phyloP scores from a whole-genome alignment of 2,329 filamentous ascomycete species.

The Pleoardoris graminearum region DNA sequence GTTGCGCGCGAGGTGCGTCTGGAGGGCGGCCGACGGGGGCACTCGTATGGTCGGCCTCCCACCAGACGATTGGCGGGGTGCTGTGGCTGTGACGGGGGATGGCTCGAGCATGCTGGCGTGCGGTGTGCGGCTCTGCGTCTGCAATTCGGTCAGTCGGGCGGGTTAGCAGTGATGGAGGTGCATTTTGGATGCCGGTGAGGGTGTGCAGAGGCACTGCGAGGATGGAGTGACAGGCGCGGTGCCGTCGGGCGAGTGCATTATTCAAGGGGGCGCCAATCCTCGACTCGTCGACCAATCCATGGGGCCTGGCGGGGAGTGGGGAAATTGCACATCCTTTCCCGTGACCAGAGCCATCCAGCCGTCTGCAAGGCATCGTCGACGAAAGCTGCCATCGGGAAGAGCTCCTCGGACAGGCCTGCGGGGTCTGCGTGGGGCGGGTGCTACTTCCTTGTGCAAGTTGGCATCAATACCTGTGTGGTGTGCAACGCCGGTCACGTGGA shows the following conservation, averaged over 20 bases:
- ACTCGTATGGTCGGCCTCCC: constrained; percentile 11
- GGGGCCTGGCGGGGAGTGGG: constrained; percentile 19
- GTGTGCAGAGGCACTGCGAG: constrained; percentile 26
- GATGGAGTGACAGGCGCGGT: constrained; percentile 18
- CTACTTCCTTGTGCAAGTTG: no score
- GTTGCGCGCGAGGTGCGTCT: constrained; percentile 14
- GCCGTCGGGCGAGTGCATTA: constrained; percentile 26
- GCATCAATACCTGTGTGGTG: no score
- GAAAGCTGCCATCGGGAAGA: neutral
- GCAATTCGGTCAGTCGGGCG: constrained; percentile 21
- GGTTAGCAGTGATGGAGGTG: constrained; percentile 33
- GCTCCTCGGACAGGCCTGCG: neutral
- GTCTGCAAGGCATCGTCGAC: no score
- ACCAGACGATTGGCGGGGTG: constrained; percentile 16
- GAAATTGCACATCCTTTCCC: constrained; percentile 8
- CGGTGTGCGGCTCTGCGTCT: constrained; percentile 22
- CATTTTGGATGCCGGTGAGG: constrained; percentile 17
- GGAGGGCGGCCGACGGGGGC: constrained; percentile 32
- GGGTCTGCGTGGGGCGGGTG: neutral
- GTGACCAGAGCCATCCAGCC: constrained; percentile 8
- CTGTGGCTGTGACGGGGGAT: constrained; percentile 32
- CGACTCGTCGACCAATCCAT: constrained; percentile 26
- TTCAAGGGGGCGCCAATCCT: constrained; percentile 31
- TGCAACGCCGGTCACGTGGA: neutral
- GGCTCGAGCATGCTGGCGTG: constrained; percentile 21